These are phyloP conservation scores for Phaseolus lunatus DNA, from an alignment of 306 rosid genomes.

Conservation along the genomic window DNA sequence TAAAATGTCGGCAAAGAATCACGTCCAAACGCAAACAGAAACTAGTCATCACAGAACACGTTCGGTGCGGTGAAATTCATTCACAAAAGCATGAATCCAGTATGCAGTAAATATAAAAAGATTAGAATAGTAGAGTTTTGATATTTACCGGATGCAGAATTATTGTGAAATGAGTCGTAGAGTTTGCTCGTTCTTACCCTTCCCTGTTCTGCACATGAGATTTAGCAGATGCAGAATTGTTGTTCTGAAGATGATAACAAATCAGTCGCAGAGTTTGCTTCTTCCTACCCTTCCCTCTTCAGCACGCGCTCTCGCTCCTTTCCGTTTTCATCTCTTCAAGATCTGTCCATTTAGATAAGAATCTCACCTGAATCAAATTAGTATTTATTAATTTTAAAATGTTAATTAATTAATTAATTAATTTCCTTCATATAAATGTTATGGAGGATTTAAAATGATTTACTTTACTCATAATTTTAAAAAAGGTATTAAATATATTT, in stretches of 20 bases:
- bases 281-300: neutral
- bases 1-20: neutral
- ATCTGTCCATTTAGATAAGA: neutral
- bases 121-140: neutral
- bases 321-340: no score
- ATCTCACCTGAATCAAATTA: no score
- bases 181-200: neutral
- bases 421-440: no score
- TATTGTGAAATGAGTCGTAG: neutral
- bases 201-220: neutral
- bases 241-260: neutral
- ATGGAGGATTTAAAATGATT: no score
- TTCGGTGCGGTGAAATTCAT: no score
- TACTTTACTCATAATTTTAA: no score
- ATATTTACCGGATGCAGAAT: neutral
- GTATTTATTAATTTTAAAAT: no score
- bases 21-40: neutral
- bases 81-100: neutral
- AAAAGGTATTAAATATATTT: no score
- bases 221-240: neutral
- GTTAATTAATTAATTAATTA: no score
- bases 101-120: neutral
- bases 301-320: neutral
- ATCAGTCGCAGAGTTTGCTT: neutral
- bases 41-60: neutral